phyloP scores from a whole-genome alignment of 306 rosid genomes.

The Lagenaria siceraria region DNA sequence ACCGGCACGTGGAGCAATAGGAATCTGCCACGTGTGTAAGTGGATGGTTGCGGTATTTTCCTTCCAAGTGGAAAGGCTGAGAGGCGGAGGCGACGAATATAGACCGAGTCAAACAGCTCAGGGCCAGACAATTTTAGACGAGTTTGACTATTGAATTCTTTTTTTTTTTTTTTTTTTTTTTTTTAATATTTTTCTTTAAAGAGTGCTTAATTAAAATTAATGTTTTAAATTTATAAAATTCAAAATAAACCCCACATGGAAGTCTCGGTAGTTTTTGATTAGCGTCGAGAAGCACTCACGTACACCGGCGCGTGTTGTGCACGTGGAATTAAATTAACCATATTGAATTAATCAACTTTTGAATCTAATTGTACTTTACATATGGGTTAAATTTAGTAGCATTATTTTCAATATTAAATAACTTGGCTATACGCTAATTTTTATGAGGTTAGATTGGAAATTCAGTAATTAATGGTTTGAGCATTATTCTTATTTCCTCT shows the following conservation, averaged over 20 bases:
- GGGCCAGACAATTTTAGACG: neutral
- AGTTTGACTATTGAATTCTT: slow-evolving; percentile 27
- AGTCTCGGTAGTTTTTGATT: neutral
- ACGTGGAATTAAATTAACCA: neutral
- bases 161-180: neutral
- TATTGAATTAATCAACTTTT: too few relatives aligned
- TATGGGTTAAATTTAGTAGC: too few relatives aligned
- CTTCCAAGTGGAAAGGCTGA: neutral
- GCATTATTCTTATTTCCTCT: too few relatives aligned
- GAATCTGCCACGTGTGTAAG: slow-evolving; percentile 3
- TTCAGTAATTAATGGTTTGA: too few relatives aligned
- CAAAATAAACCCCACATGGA: neutral
- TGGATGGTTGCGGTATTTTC: neutral
- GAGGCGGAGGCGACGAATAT: neutral
- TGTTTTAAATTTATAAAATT: neutral
- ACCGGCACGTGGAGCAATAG: slow-evolving; percentile 4
- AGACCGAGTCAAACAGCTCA: slow-evolving; percentile 13
- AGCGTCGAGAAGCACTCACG: neutral
- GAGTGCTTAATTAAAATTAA: neutral
- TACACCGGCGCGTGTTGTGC: neutral
- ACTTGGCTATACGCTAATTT: too few relatives aligned
- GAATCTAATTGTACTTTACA: too few relatives aligned
- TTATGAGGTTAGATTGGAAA: too few relatives aligned
- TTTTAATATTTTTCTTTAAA: neutral
- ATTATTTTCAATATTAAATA: too few relatives aligned